Evolutionary conservation across 371 early-diverging fungal genomes (phyloP).

Genomic region (Apophysomyces trapeziformis): DNA sequence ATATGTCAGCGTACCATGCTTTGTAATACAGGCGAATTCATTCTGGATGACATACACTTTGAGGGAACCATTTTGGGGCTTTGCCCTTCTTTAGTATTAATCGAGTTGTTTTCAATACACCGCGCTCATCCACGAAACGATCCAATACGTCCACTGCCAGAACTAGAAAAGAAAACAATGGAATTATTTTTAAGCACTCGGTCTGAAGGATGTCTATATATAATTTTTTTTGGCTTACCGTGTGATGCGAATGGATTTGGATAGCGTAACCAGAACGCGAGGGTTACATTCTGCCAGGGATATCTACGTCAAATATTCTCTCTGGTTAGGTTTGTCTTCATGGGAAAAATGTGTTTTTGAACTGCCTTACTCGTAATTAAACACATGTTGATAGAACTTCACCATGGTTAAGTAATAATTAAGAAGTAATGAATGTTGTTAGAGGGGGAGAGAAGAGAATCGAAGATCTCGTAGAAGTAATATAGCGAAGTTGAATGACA

Average conservation of each 20-base stretch:
- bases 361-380: conserved; percentile 70
- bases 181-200: background rate
- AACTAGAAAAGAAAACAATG: conserved; percentile 38
- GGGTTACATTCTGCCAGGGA: conserved; percentile 85
- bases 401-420: conserved; percentile 48
- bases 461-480: too few relatives aligned
- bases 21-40: too few relatives aligned
- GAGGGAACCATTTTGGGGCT: conserved; percentile 87
- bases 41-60: conserved; percentile 29
- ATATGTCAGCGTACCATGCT: background rate
- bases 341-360: background rate
- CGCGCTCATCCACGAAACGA: conserved; percentile 81
- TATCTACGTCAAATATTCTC: conserved; percentile 42
- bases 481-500: too few relatives aligned
- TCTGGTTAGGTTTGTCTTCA: too few relatives aligned
- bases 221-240: conserved; percentile 48
- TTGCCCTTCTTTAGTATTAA: conserved; percentile 88
- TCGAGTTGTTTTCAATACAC: conserved; percentile 84
- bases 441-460: too few relatives aligned
- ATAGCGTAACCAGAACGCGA: conserved; percentile 92
- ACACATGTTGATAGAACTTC: conserved; percentile 78
- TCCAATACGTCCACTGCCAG: conserved; percentile 90
- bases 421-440: too few relatives aligned
- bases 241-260: conserved; percentile 98
- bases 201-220: background rate